Base-by-base conservation (phyloP, 345 rosid genomes). In the Gossypium australe region DNA sequence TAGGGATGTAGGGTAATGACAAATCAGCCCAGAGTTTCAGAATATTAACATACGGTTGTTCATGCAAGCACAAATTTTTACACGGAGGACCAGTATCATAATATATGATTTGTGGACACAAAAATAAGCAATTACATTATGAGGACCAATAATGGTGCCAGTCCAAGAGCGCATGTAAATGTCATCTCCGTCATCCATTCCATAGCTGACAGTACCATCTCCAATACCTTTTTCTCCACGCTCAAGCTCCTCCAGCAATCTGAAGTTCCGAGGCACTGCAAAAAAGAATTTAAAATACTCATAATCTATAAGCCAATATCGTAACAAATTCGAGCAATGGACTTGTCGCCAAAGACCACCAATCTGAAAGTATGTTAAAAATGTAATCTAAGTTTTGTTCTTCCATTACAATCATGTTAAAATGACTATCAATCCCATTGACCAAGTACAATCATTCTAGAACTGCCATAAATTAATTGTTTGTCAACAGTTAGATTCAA, bases 101-200 rank as follows among this genome's bases (percentile, higher is more conserved):
- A 27, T 52, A 70, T 14, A 41, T 29, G 14, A 65, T 58, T 59
- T 41, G 11, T 67, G 52, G 4, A 51, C 74, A 44, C 67, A 62
- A 78, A 69, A 53, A 51, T 0, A 76, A 76, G 74, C 52, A 77
- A 75, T 86, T 90, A 92, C 97, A 86, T 92, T 92, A 87, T 87
- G 95, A 68, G 93, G 95, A 82, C 97, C 97, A 57, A 92, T 92
- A 79, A 92, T 81, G 27, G 97, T 92, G 82, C 97, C 97, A 75
- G 97, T 92, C 97, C 97, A 92, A 38, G 97, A 90, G 71, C 92
- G 93, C 97, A 92, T 92, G 80, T 87, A 87, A 63, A 92, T 90
- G 82, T 92, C 97, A 86, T 92, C 97, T 51, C 91, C 93, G 20
- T 92, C 97, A 65, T 92, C 97, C 97, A 92, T 90, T 72, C 97